Base-by-base conservation (phyloP, 2,329 filamentous ascomycete genomes). In the Cladophialophora bantiana region DNA sequence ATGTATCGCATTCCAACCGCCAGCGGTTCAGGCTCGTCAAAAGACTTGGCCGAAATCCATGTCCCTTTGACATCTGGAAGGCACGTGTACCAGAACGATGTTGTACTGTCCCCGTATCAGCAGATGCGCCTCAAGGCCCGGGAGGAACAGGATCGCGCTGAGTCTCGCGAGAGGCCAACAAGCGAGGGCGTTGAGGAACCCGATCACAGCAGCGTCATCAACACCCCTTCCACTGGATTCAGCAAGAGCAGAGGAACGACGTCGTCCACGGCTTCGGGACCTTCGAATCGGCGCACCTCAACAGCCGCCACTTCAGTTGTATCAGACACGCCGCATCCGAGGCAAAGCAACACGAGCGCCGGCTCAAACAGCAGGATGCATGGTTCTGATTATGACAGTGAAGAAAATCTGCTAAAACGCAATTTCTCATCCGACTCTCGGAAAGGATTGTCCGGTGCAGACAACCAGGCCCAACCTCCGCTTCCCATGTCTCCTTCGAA, bases 261-360 rank as follows among this genome's bases (percentile, higher is more conserved):
- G n/a, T 95, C 91, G 1, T 97, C 94, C 0, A 96, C 92, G 0
- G 90, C 89, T 6, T 95, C 93, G 3, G 85, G 83, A 4, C 90
- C 88, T 5, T 89, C 88, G 0, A 85, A 89, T 45, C 86, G 87
- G 32, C 89, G 92, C 34, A 89, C 88, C 63, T 97, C 94, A 0
- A 97, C 94, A 1, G 92, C 93, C 6, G 93, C 93, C 2, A 97
- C 93, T 0, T 97, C 94, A 0, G 83, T 96, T 59, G 88, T 89
- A n/a, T 96, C 93, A 0, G 92, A 94, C 77, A 77, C n/a, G 72
- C 79, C 72, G 32, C 62, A 68, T 15, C 70, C 70, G 12, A 73
- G 76, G 20, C 76, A 77, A 32, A 68, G 69, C 40, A 69, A 68
- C 48, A 60, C 59, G 20, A 67, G 62, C 20, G 64, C 68, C 7